Conservation (phyloP, 2,329 filamentous ascomycete genomes). For the Chalaropsis thielavioides region DNA sequence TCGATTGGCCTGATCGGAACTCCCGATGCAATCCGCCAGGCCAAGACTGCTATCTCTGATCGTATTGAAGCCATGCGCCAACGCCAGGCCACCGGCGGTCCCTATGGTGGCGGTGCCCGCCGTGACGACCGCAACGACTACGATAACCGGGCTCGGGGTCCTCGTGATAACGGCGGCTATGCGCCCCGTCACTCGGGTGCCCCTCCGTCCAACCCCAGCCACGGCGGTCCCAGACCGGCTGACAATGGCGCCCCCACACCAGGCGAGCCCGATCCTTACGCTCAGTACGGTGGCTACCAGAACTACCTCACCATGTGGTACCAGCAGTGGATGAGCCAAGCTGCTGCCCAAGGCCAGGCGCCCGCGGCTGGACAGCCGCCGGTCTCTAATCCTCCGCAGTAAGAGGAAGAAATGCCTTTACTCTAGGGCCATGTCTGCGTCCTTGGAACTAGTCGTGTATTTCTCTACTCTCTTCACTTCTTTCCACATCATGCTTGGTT, state of each 20-base stretch:
- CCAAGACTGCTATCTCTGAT: conserved; percentile 75
- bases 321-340: conserved; percentile 42
- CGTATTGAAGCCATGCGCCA: conserved; percentile 57
- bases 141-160: conserved; percentile 5
- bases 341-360: conserved; percentile 29
- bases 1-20: conserved; percentile 76
- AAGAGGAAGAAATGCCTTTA: neutral
- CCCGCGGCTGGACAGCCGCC: conserved; percentile 18
- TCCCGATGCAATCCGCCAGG: conserved; percentile 60
- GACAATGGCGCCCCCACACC: conserved; percentile 24
- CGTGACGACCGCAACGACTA: conserved; percentile 14
- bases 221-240: conserved; percentile 26
- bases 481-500: conserved; percentile 10
- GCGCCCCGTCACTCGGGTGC: conserved; percentile 22
- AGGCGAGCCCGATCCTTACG: conserved; percentile 54
- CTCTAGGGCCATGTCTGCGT: neutral
- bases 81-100: conserved; percentile 4
- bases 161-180: conserved; percentile 15
- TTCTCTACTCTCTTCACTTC: conserved; percentile 8
- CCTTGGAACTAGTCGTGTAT: conserved; percentile 2
- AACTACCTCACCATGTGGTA: conserved; percentile 73
- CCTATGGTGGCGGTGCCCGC: conserved; percentile 10
- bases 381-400: conserved; percentile 18
- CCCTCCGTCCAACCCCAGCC: conserved; percentile 21
- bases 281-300: conserved; percentile 69